A percentile compares a stretch with the other conserved stretches of the same genome.
phyloP scores from a whole-genome alignment of 1,139 yeast species.

The Debaryomycetaceae sp. region DNA sequence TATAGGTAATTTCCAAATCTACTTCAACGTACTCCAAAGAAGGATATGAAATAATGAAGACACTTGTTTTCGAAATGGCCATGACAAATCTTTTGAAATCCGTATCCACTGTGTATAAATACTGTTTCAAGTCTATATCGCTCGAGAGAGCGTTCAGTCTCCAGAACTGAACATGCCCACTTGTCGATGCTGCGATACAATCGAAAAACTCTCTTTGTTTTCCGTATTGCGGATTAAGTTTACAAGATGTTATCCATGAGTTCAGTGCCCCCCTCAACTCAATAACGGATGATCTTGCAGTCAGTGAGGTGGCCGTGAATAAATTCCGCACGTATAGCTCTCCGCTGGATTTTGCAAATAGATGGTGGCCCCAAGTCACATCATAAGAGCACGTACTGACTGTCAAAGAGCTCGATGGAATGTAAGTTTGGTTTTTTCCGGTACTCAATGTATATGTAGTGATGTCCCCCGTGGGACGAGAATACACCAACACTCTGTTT shows the following conservation, averaged over 20 bases:
- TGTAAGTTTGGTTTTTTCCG: slow-evolving; percentile 40
- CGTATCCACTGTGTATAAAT: slow-evolving; percentile 22
- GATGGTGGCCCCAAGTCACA: slow-evolving; percentile 33
- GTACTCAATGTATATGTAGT: slow-evolving; percentile 34
- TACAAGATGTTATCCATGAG: slow-evolving; percentile 16
- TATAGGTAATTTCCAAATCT: background rate
- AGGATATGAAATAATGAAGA: background rate
- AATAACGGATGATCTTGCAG: slow-evolving; percentile 18
- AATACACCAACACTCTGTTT: slow-evolving; percentile 36
- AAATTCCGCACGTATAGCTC: slow-evolving; percentile 31
- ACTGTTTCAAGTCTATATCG: slow-evolving; percentile 14
- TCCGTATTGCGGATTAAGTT: slow-evolving; percentile 20
- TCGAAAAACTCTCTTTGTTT: slow-evolving; percentile 24
- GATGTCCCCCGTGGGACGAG: slow-evolving; percentile 32
- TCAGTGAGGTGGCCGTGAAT: slow-evolving; percentile 29
- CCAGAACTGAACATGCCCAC: slow-evolving; percentile 28
- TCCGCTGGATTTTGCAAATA: slow-evolving; percentile 28
- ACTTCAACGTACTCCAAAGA: background rate
- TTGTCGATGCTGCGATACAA: slow-evolving; percentile 22
- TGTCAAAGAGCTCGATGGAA: slow-evolving; percentile 31
- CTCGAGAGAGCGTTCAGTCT: slow-evolving; percentile 22
- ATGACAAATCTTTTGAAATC: slow-evolving; percentile 30
- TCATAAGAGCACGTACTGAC: slow-evolving; percentile 20
- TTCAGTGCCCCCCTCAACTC: slow-evolving; percentile 11
- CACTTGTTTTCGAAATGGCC: slow-evolving; percentile 14